Conservation (phyloP, 78 protist species). For the Chrysochromulina tobinii region DNA sequence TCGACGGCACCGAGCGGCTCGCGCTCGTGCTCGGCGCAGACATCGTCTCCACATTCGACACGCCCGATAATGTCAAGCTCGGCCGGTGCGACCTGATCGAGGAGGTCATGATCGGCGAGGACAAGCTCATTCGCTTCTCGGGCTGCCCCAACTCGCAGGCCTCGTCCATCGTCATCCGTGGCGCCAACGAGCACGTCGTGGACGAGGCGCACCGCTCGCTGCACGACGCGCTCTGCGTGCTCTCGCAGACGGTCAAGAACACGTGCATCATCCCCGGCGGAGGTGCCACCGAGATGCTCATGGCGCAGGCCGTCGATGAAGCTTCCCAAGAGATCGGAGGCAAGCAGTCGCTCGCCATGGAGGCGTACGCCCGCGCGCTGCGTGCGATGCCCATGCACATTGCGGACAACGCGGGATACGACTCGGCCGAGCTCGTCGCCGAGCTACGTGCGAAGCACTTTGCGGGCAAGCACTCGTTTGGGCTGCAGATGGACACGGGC, state of each 20-base stretch:
- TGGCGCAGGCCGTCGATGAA: constrained; percentile 93
- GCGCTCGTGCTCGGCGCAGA: constrained; percentile 64
- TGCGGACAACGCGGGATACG: constrained; percentile 97
- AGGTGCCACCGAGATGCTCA: constrained; percentile 93
- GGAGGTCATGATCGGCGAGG: constrained; percentile 99
- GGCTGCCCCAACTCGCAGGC: constrained; percentile 82
- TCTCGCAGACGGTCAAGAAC: constrained; percentile 82
- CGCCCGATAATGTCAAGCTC: constrained; percentile 81
- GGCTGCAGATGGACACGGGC: constrained; percentile 86
- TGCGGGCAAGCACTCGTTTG: not conserved
- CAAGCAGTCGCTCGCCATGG: constrained; percentile 96
- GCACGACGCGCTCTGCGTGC: constrained; percentile 99
- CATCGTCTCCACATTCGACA: constrained; percentile 96
- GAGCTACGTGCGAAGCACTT: constrained; percentile 34
- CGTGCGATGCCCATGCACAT: constrained; percentile 89
- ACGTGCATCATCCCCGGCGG: constrained; percentile 93
- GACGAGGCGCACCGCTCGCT: constrained; percentile 99
- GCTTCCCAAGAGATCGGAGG: constrained; percentile 86
- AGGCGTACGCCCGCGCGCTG: constrained; percentile 94
- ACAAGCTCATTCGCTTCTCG: constrained; percentile 84
- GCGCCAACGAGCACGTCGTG: constrained; percentile 87
- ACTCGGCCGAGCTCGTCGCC: constrained; percentile 84
- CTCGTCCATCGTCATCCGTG: constrained; percentile 98
- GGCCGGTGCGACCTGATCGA: constrained; percentile 86
- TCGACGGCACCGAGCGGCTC: constrained; percentile 96